Conservation (phyloP, 257 asterid species). For the Phtheirospermum japonicum region DNA sequence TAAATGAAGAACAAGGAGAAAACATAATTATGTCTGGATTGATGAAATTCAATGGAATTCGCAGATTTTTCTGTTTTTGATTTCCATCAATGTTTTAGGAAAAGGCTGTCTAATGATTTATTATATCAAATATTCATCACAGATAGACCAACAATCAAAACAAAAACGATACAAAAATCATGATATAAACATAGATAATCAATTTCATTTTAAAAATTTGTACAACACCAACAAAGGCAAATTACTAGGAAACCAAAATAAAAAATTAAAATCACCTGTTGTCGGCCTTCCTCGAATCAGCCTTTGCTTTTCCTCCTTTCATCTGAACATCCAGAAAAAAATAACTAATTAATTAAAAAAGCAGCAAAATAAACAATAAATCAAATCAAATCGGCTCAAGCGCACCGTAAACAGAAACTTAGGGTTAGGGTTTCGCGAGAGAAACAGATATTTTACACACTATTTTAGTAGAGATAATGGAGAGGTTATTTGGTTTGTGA, state of each 20-base stretch:
- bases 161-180: not conserved
- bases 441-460: not conserved
- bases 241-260: not conserved
- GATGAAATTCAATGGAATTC: not conserved
- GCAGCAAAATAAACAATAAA: not conserved
- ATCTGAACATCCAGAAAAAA: constrained; percentile 27
- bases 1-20: not conserved
- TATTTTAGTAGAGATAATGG: not conserved
- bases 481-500: not conserved
- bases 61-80: no score
- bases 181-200: not conserved
- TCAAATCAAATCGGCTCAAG: not conserved
- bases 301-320: constrained; percentile 55
- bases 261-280: constrained; percentile 31
- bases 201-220: not conserved
- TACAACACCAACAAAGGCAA: not conserved
- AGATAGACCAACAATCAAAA: not conserved
- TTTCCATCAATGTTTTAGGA: not conserved
- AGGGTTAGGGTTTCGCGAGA: constrained; percentile 8
- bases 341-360: not conserved
- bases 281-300: constrained; percentile 39
- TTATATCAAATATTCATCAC: not conserved
- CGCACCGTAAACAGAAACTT: not conserved
- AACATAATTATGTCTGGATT: not conserved
- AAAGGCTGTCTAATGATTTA: no score